Evolutionary conservation across 148 eudicot species (phyloP).

Genomic region (Selenicereus undatus): DNA sequence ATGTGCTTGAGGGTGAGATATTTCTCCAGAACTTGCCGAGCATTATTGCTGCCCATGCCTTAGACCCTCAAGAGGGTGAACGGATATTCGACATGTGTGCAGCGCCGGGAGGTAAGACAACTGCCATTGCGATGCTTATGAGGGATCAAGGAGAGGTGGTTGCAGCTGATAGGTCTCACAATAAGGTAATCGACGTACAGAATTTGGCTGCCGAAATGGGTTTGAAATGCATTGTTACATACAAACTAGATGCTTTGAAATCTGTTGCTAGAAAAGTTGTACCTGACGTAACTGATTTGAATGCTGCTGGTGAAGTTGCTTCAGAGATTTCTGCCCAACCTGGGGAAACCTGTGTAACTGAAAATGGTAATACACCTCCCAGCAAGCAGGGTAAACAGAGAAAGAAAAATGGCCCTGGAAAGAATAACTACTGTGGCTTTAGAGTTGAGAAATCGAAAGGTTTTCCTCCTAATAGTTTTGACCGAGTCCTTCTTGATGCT

Average conservation of each 20-base stretch:
- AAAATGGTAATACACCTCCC: conserved; percentile 19
- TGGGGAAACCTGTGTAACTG: conserved; percentile 2
- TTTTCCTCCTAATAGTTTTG: conserved; percentile 75
- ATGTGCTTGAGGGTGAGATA: conserved; percentile 88
- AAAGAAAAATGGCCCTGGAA: conserved; percentile 73
- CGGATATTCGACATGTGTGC: conserved; percentile 89
- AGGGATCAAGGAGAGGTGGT: conserved; percentile 78
- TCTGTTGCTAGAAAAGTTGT: conserved; percentile 48
- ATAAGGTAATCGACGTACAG: conserved; percentile 76
- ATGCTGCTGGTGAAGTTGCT: conserved; percentile 18
- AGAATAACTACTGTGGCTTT: conserved; percentile 53
- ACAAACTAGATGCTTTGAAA: conserved; percentile 84
- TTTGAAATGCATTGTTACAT: conserved; percentile 64
- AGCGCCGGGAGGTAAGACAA: conserved; percentile 98
- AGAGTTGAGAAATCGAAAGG: conserved; percentile 83
- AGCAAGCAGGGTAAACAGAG: conserved; percentile 30
- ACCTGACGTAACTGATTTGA: conserved; percentile 12
- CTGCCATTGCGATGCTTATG: conserved; percentile 94
- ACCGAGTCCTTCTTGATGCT: conserved; percentile 93
- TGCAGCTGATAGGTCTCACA: conserved; percentile 92
- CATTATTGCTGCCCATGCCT: conserved; percentile 76
- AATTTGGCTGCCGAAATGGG: conserved; percentile 82
- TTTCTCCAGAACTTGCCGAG: conserved; percentile 97
- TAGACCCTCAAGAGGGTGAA: conserved; percentile 92
- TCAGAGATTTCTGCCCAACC: background rate